phyloP scores from a whole-genome alignment of 352 stramenopile genomes.

The Phytophthora citrophthora region DNA sequence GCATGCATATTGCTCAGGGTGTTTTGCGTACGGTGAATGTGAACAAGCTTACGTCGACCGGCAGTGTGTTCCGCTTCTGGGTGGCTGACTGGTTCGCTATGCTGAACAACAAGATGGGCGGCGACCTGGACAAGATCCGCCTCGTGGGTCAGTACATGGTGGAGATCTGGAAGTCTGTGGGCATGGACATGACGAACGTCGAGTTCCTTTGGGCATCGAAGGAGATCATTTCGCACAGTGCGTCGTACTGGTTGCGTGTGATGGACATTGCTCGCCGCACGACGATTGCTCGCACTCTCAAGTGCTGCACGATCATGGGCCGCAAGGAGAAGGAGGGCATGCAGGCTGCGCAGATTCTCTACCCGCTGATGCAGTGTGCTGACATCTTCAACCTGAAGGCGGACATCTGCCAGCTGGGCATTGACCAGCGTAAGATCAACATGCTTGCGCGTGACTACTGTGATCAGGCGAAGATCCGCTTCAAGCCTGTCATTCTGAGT shows the following conservation, averaged over 20 bases:
- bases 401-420: slow-evolving; percentile 99
- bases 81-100: slow-evolving; percentile 99
- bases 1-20: slow-evolving; percentile 99
- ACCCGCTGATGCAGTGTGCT: slow-evolving; percentile 98
- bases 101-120: slow-evolving; percentile 99
- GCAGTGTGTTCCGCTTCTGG: slow-evolving; percentile 99
- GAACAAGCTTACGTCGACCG: slow-evolving; percentile 91
- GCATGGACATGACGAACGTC: slow-evolving; percentile 99
- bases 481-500: slow-evolving; percentile 97
- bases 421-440: slow-evolving; percentile 99
- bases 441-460: slow-evolving; percentile 99
- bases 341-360: slow-evolving; percentile 96
- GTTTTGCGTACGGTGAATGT: slow-evolving; percentile 98
- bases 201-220: slow-evolving; percentile 99
- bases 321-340: slow-evolving; percentile 91
- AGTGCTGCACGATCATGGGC: slow-evolving; percentile 99
- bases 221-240: slow-evolving; percentile 92
- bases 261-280: slow-evolving; percentile 94
- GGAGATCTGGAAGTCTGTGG: slow-evolving; percentile 99
- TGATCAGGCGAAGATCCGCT: slow-evolving; percentile 94
- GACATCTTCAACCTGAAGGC: slow-evolving; percentile 99
- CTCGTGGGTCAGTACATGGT: slow-evolving; percentile 97
- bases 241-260: slow-evolving; percentile 93
- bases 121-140: slow-evolving; percentile 97
- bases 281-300: slow-evolving; percentile 94